Evolutionary conservation across 2,329 filamentous ascomycete species (phyloP).

Genomic region (Colletotrichum sp.): DNA sequence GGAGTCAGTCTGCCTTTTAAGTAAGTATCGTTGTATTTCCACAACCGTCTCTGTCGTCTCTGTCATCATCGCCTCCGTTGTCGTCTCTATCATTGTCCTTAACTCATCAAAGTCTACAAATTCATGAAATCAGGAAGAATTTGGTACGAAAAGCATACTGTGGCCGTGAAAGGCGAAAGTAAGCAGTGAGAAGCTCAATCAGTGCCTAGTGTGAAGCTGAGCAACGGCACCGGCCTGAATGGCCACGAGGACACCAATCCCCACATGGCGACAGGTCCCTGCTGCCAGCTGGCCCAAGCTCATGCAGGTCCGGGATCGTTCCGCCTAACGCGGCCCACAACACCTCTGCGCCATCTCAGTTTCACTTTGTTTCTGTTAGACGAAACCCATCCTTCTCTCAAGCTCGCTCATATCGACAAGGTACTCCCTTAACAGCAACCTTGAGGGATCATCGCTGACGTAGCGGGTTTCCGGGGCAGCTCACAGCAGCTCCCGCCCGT

Average conservation of each 20-base stretch:
- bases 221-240: not conserved
- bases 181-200: too few species aligned
- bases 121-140: too few species aligned
- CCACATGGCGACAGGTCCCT: not conserved
- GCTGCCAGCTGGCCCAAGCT: not conserved
- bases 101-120: too few species aligned
- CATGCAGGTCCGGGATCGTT: conserved; percentile 13
- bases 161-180: too few species aligned
- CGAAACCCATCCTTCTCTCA: rapidly evolving
- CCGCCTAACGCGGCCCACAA: not conserved
- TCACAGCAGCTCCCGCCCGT: not conserved
- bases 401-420: rapidly evolving
- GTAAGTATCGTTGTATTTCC: too few species aligned
- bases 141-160: too few species aligned
- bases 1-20: too few species aligned
- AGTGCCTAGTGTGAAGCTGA: too few species aligned
- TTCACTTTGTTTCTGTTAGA: not conserved
- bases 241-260: not conserved
- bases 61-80: too few species aligned
- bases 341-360: not conserved
- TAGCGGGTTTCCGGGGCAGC: conserved; percentile 8
- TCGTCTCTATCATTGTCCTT: too few species aligned
- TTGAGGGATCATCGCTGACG: conserved; percentile 14
- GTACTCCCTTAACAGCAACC: not conserved
- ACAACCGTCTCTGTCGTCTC: too few species aligned